These are phyloP conservation scores for Acacia pycnantha DNA, from an alignment of 331 rosid species.

Conservation along the genomic window DNA sequence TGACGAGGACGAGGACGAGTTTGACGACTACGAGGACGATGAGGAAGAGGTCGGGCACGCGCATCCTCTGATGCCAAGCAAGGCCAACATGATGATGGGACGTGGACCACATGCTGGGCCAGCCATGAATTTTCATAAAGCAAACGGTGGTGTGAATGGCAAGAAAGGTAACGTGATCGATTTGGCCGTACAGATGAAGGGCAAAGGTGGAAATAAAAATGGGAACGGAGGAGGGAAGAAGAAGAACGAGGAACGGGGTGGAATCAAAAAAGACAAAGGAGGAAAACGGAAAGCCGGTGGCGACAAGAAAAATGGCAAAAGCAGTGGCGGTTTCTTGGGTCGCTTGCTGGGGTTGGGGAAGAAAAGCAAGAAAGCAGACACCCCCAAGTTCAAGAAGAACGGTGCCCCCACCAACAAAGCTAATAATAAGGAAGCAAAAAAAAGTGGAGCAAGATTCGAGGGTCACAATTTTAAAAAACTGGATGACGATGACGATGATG, in stretches of 20 bases:
- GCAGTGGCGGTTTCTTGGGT: slow-evolving; percentile 44
- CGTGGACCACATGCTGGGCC: slow-evolving; percentile 52
- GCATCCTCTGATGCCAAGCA: slow-evolving; percentile 39
- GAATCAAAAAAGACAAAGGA: slow-evolving; percentile 25
- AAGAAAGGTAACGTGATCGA: slow-evolving; percentile 60
- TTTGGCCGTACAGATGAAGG: slow-evolving; percentile 42
- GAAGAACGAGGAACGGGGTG: slow-evolving; percentile 33
- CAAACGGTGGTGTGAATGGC: slow-evolving; percentile 35
- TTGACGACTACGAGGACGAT: slow-evolving; percentile 44
- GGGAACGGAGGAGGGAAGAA: slow-evolving; percentile 29
- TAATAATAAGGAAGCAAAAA: slow-evolving; percentile 39
- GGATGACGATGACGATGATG: slow-evolving; percentile 9
- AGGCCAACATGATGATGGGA: slow-evolving; percentile 35
- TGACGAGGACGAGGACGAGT: slow-evolving; percentile 42
- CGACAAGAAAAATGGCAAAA: slow-evolving; percentile 32
- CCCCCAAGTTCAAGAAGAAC: slow-evolving; percentile 36
- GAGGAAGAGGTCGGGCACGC: slow-evolving; percentile 48
- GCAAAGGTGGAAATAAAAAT: slow-evolving; percentile 48
- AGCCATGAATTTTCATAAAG: slow-evolving; percentile 39
- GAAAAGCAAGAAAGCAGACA: slow-evolving; percentile 49
- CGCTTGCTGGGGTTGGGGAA: slow-evolving; percentile 59
- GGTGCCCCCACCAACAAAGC: slow-evolving; percentile 45
- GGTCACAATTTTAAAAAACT: slow-evolving; percentile 35
- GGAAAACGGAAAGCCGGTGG: slow-evolving; percentile 41
- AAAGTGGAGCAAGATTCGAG: slow-evolving; percentile 40